Percentiles rank a stretch among this genome's conserved stretches.
These are phyloP conservation scores for Yamadazyma scolyti DNA, from an alignment of 805 yeast genomes.

Conservation along the genomic window DNA sequence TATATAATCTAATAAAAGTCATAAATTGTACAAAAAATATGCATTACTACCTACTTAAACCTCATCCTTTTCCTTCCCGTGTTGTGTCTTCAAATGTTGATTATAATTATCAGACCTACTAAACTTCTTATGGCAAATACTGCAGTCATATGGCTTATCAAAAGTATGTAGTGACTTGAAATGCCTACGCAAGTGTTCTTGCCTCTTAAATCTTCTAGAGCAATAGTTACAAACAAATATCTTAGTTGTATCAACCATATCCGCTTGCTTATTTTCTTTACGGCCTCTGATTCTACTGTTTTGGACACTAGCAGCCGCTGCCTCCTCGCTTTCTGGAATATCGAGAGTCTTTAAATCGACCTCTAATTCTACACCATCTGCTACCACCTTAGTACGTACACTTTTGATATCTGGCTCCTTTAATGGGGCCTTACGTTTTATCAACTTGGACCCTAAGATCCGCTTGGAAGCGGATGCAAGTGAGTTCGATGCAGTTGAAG, in stretches of 20 bases:
- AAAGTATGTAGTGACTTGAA: constrained; percentile 69
- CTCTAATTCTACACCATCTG: constrained; percentile 33
- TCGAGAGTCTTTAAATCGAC: constrained; percentile 37
- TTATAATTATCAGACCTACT: constrained; percentile 64
- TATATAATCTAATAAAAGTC: too few species aligned
- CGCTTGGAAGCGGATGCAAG: constrained; percentile 37
- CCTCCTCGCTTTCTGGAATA: constrained; percentile 37
- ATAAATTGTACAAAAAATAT: too few species aligned
- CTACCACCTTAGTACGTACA: constrained; percentile 9
- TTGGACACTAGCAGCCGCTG: constrained; percentile 29
- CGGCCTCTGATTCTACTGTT: constrained; percentile 54
- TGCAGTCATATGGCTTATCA: constrained; percentile 67
- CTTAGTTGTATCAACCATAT: constrained; percentile 45
- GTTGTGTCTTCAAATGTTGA: constrained; percentile 64
- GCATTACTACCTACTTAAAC: too few species aligned
- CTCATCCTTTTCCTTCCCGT: constrained; percentile 24
- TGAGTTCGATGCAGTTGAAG: constrained; percentile 1
- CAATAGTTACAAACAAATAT: constrained; percentile 64
- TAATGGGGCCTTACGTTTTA: constrained; percentile 23
- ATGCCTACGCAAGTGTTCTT: constrained; percentile 75
- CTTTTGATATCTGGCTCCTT: constrained; percentile 11
- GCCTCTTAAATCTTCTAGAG: constrained; percentile 63
- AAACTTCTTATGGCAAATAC: constrained; percentile 58
- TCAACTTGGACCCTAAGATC: constrained; percentile 36
- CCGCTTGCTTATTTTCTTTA: constrained; percentile 59